Evolutionary conservation across 352 stramenopile species (phyloP).

Genomic region (Phytophthora chlamydospora): DNA sequence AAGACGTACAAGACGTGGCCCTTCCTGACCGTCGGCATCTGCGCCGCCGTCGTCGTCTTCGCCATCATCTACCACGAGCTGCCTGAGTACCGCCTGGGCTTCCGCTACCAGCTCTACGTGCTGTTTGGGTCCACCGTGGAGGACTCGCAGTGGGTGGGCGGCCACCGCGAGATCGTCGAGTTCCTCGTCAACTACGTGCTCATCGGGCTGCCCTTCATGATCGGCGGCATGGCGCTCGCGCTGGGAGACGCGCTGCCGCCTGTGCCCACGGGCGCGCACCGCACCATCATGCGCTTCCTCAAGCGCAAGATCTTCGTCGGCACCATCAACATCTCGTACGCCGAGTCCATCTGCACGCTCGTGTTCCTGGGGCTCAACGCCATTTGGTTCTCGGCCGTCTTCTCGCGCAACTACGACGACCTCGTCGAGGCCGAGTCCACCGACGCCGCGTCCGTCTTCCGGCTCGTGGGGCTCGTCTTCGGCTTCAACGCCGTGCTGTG

Average conservation of each 20-base stretch:
- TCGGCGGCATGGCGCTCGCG: slow-evolving; percentile 70
- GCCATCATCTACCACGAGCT: slow-evolving; percentile 77
- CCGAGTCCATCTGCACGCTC: slow-evolving; percentile 69
- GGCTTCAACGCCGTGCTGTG: slow-evolving; percentile 81
- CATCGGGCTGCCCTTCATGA: slow-evolving; percentile 76
- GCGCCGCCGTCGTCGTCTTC: slow-evolving; percentile 59
- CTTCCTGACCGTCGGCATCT: slow-evolving; percentile 61
- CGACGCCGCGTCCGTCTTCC: slow-evolving; percentile 51
- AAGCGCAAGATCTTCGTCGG: slow-evolving; percentile 83
- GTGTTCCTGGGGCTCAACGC: slow-evolving; percentile 80
- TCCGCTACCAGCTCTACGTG: slow-evolving; percentile 71
- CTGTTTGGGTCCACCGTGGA: slow-evolving; percentile 63
- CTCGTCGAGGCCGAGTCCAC: slow-evolving; percentile 56
- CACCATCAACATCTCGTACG: slow-evolving; percentile 79
- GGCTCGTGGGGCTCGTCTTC: slow-evolving; percentile 61
- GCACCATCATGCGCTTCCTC: slow-evolving; percentile 77
- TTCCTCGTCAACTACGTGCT: slow-evolving; percentile 77
- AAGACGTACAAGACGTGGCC: slow-evolving; percentile 88
- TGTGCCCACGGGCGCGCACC: slow-evolving; percentile 70
- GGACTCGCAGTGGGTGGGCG: slow-evolving; percentile 65
- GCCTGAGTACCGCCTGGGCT: slow-evolving; percentile 67
- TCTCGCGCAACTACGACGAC: slow-evolving; percentile 63
- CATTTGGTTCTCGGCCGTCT: slow-evolving; percentile 84
- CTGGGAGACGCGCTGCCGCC: slow-evolving; percentile 72
- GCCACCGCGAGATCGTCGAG: slow-evolving; percentile 75